Evolutionary conservation across 768 basidiomycete species (phyloP), one percentile per base, ranked within the genome.

Genomic region (Multifurca ochricompacta): DNA sequence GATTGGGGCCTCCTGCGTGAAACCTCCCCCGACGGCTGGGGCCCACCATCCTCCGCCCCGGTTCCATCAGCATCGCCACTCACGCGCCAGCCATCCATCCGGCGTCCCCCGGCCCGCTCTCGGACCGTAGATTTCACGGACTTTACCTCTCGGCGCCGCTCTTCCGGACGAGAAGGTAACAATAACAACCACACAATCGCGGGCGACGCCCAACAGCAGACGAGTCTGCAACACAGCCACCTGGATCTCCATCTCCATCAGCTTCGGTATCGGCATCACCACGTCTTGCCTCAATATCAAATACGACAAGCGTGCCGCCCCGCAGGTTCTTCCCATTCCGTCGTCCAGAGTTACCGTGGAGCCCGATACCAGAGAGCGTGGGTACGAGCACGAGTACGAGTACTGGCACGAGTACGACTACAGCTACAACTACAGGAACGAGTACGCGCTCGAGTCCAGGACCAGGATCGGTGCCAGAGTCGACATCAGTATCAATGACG

Each of bases 81-180:
- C 16, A 69, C 73, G 16, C 79, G 85, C 31, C 81, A 83, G 56
- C 68, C 79, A 0, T 80, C 82, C 19, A 71, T 85, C 43, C 83
- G 84, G 25, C 83, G 83, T 11, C 49, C 51, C 21, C 73, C 79
- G 2, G 62, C 70, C 30, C 73, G 75, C 8, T 72, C 76, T 4
- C 71, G 85, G 31, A 73, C 78, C 13, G 73, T 79, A 13, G 85
- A 88, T 58, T 87, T 89, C 66, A 81, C 76, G 63, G 86, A 88
- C 25, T 87, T 84, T 58, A 83, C 85, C 0, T 67, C 77, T 21
- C 80, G 80, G 11, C 79, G 86, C 28, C 78, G 87, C 48, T 78
- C 77, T 16, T 69, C 71, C 4, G 77, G 66, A 0, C 68, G 74
- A 2, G 69, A 67, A 39, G 53, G 65, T 34, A 50, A 63, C n/a